Evolutionary conservation across 768 basidiomycete species (phyloP), one percentile per base, ranked within the genome.

Genomic region (Clavulina sp.): DNA sequence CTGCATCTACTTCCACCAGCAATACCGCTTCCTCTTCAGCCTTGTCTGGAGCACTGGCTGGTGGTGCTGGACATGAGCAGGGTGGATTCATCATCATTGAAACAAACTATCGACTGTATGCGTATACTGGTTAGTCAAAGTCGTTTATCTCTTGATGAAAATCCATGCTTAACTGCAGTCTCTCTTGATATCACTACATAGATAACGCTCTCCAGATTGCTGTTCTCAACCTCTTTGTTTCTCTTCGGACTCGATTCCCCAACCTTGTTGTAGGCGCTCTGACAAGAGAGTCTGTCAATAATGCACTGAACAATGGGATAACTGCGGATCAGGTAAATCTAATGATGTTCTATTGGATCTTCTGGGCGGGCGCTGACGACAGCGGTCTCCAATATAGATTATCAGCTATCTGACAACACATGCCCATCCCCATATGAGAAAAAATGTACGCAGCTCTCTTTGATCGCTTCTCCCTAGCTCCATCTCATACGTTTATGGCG

Each of bases 401-500:
- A 92, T 99, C 63, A 83, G 81, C 63, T 97, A 97, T 65, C 73
- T 99, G 38, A 77, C 81, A 24, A 82, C 84, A 41, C 91, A 97
- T 66, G 95, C 93, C 1, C 95, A 97, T 65, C 86, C 91, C 26
- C 93, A 96, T 67, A 97, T 99, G 95, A 78, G 84, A 63, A 87
- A 82, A 66, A 88, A 91, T 63, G 88, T 89, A 61, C 58, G 73
- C 64, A 7, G 31, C 9, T 49, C 2, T 0, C 38, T 33, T 28
- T 48, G 26, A 41, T 41, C 32, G 47, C 49, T 47, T 38, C 26
- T 26, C 41, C 41, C 41, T 38, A 30, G 28, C 21, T 41, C 33
- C 40, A 24, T 46, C n/a, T 21, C n/a, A 47, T 32, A 19, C 4
- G 52, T 60, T 55, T 23, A 38, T 5, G 53, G 32, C 48, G 26